Base-by-base conservation (phyloP, 768 basidiomycete genomes). In the Psilocybe subaeruginosa region DNA sequence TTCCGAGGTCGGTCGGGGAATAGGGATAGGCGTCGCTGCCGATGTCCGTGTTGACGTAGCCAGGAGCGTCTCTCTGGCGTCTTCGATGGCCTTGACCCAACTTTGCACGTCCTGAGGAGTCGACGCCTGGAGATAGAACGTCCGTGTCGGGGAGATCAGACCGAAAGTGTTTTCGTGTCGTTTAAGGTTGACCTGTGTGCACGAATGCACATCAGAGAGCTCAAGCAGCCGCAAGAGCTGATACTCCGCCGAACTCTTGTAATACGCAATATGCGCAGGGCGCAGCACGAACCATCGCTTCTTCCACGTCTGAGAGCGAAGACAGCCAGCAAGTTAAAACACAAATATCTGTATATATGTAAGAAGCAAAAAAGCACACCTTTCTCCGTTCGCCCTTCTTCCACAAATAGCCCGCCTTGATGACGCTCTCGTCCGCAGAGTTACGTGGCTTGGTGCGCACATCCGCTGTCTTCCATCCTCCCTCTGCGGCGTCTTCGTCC, bases 341-440 rank as follows among this genome's bases (percentile, higher is more conserved):
- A 17, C 33, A 39, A 39, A 39, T n/a, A 43, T 43, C 14, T 16
- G 4, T 39, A 11, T 16, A 57, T 1, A 16, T 11, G 23, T 3
- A 16, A 37, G 55, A 54, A 33, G 60, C 50, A 55, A 19, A 37
- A 61, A 30, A 56, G 74, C 83, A 59, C 65, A 97, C 97, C 91
- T 98, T 98, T 74, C 97, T 81, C 60, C 95, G 85, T 76, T 97
- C 94, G 66, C 97, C 97, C 81, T 99, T 99, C 85, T 99, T 99
- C 87, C 89, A 92, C 54, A 99, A 79, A 78, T 97, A 99, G 1
- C 97, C 97, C 23, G 91, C 86, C 77, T 95, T 97, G 72, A 97
- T 82, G 45, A 92, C 87, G 51, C 81, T 85, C 69, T 90, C 89
- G 59, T 88, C 88, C 11, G 78, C 76, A 3, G 86, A 82, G 59